Base-by-base conservation (phyloP, 2,329 filamentous ascomycete genomes). In the Talaromyces marneffei region DNA sequence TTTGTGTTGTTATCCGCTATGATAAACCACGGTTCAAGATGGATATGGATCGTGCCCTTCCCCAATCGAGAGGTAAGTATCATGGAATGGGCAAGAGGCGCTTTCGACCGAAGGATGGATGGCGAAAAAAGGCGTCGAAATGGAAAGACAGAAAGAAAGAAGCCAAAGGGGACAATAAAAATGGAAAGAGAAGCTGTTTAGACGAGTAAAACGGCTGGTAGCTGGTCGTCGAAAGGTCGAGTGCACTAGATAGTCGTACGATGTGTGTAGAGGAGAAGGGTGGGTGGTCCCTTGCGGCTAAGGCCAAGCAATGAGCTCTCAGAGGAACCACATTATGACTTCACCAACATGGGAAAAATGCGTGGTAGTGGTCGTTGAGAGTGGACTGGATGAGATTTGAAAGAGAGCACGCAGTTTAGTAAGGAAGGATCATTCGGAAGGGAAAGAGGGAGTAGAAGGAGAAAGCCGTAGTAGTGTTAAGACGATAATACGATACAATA, bases 81-180 rank as follows among this genome's bases (percentile, higher is more conserved):
- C 48, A 57, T 65, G 65, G 59, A 64, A 63, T 18, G 57, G 46
- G 23, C n/a, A 60, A 52, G 27, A 33, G 14, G 20, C 56, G 48
- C 39, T 23, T 35, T 59, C 10, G 25, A 60, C 42, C 40, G 53
- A 42, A 55, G 55, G 60, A 48, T 42, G 23, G 55, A 64, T 48
- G 44, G 52, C 39, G 56, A 60, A 44, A 53, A 14, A 52, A 20
- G 20, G 18, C 40, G 40, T 27, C 42, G 12, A 46, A 48, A 48
- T 23, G 23, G 44, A 16, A 48, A 9, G 44, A 16, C 27, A 9
- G 44, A 10, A 29, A 29, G 44, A 48, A 16, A 54, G 12, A 59
- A 40, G 37, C 8, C 27, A 10, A 52, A 50, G 44, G 25, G 37
- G 37, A 55, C 63, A 58, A 53, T 29, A 23, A 50, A 44, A 60